Percentiles rank a stretch among this genome's conserved stretches.
phyloP scores from a whole-genome alignment of 768 basidiomycete species.

The Phanerochaete carnosa region DNA sequence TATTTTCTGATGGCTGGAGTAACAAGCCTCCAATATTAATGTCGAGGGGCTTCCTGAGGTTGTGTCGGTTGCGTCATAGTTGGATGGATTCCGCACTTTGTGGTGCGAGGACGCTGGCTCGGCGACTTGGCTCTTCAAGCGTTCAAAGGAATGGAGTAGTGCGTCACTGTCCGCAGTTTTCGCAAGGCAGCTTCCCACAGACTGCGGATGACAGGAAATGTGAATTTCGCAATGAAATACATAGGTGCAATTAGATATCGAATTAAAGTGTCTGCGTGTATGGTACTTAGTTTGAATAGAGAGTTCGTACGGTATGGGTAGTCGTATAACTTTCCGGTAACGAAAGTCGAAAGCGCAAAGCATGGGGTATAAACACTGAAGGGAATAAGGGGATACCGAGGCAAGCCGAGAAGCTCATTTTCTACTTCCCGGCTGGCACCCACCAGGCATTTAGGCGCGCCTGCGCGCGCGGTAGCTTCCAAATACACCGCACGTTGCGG shows the following conservation, averaged over 20 bases:
- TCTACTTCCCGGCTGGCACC: too few species aligned
- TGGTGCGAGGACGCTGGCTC: neutral
- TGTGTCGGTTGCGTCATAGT: neutral
- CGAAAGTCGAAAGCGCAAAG: neutral
- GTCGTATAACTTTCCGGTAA: neutral
- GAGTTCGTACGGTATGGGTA: neutral
- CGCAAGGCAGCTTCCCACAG: too few species aligned
- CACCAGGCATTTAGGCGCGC: constrained; percentile 15
- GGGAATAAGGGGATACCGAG: neutral
- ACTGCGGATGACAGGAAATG: too few species aligned
- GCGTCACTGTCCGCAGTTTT: neutral
- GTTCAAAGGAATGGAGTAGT: too few species aligned
- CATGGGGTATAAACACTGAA: too few species aligned
- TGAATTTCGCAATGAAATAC: too few species aligned
- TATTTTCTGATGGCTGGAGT: too few species aligned
- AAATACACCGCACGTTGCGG: constrained; percentile 62
- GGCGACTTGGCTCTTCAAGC: neutral
- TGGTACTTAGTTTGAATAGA: neutral
- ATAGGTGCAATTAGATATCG: neutral
- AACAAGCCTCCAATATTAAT: too few species aligned
- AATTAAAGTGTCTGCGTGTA: neutral
- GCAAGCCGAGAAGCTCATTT: neutral
- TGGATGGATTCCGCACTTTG: neutral
- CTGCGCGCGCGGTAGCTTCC: constrained; percentile 53
- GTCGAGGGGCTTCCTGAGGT: too few species aligned